Evolutionary conservation across 306 rosid species (phyloP), one percentile per base, ranked within the genome.

Genomic region (Pyrus pyrifolia): DNA sequence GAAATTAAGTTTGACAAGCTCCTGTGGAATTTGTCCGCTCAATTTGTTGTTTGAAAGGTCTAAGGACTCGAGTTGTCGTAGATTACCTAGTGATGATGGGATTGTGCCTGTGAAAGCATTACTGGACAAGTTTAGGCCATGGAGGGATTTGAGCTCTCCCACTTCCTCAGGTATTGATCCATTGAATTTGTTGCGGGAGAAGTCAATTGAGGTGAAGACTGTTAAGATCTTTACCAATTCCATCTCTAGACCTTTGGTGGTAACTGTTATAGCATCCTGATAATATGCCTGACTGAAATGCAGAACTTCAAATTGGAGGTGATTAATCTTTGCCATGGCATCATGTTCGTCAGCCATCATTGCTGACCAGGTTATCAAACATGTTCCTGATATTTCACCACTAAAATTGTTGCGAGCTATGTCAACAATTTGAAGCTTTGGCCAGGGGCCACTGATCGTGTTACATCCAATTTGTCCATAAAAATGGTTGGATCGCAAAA

Each of bases 361-460:
- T 71, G 85, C 89, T 44, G 75, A 58, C 96, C 91, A 88, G 0
- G n/a, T 67, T 60, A 13, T 72, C 78, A 88, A 67, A 71, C 18
- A 55, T 45, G 8, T 70, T 68, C 52, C 72, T 6, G 91, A 1
- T 53, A 89, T 42, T 14, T n/a, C 0, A 0, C 88, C 89, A 9
- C 4, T 62, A 5, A 89, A 89, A 35, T 68, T 68, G 78, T 89
- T 91, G 52, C 29, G 62, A 46, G 91, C 88, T 1, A 88, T 2
- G 61, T 91, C 89, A 40, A 83, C 46, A 63, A 88, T 87, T 51
- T 85, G 90, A 75, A 88, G 90, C 77, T 0, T 81, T 0, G 40
- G 9, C 83, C 83, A 81, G 3, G 66, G 12, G 17, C 19, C 40
- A 14, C 3, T 51, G 19, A 6, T 11, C 0, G 2, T 13, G 15